Percentiles rank a stretch among this genome's conserved stretches.
phyloP scores from a whole-genome alignment of 1,284 basidiomycete genomes.

The Earliella scabrosa region DNA sequence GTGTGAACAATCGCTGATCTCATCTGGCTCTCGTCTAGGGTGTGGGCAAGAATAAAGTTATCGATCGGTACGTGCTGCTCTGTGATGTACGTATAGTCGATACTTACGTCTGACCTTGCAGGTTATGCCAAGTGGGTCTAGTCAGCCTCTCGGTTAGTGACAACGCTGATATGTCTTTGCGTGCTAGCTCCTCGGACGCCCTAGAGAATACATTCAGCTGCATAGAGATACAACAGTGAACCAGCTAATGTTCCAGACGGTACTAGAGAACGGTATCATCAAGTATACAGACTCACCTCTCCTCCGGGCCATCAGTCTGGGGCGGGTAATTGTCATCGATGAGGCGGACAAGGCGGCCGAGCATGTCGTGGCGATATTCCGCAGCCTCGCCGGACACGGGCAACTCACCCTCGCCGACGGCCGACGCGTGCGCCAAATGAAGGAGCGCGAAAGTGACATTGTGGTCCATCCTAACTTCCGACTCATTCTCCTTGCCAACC shows the following conservation, averaged over 20 bases:
- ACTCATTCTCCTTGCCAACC: conserved; percentile 64
- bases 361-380: conserved; percentile 71
- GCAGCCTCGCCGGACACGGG: conserved; percentile 64
- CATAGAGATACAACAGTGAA: conserved; percentile 72
- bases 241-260: conserved; percentile 70
- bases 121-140: conserved; percentile 57
- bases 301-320: conserved; percentile 60
- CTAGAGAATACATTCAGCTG: conserved; percentile 71
- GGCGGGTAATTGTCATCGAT: conserved; percentile 66
- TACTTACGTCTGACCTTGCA: conserved; percentile 13
- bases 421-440: conserved; percentile 51
- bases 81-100: background rate
- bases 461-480: conserved; percentile 65
- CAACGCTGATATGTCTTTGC: background rate
- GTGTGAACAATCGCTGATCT: background rate
- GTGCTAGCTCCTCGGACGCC: conserved; percentile 56
- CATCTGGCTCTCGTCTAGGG: conserved; percentile 40
- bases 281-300: conserved; percentile 67
- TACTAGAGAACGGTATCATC: conserved; percentile 58
- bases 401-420: conserved; percentile 67
- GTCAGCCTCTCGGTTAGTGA: background rate
- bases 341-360: conserved; percentile 75
- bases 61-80: conserved; percentile 62
- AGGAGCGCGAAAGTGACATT: conserved; percentile 56
- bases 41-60: conserved; percentile 72